Conservation (phyloP, 345 rosid genomes). For the Eucalyptus pauciflora region DNA sequence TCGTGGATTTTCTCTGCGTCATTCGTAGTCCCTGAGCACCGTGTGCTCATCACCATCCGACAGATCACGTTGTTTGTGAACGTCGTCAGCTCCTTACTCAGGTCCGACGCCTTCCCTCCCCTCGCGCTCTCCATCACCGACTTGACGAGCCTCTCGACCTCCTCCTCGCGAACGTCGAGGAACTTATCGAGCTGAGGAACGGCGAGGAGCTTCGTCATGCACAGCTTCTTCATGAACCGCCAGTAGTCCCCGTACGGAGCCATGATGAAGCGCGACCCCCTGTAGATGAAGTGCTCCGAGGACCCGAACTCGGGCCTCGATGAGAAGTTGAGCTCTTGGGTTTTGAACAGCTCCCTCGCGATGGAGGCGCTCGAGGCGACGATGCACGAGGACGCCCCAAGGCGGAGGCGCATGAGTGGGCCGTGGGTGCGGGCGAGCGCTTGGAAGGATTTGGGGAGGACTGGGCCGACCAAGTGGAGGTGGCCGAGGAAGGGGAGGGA, state of each 20-base stretch:
- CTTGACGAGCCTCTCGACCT: conserved; percentile 9
- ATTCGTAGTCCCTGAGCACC: conserved; percentile 32
- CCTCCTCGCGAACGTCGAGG: conserved; percentile 3
- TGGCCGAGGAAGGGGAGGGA: conserved; percentile 33
- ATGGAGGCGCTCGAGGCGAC: conserved; percentile 9
- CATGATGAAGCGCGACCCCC: conserved; percentile 5
- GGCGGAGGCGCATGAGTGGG: conserved; percentile 16
- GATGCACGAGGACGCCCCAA: conserved; percentile 2
- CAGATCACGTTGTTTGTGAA: conserved; percentile 53
- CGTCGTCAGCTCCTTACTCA: conserved; percentile 15
- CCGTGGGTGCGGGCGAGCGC: conserved; percentile 13
- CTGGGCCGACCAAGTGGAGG: conserved; percentile 19
- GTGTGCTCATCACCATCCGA: conserved; percentile 59
- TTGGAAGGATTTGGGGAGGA: conserved; percentile 13
- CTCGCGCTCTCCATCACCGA: neutral
- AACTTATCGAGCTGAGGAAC: conserved; percentile 14
- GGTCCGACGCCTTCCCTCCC: conserved; percentile 15
- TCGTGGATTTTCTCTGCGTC: conserved; percentile 31
- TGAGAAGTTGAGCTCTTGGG: conserved; percentile 15
- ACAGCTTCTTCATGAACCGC: conserved; percentile 25
- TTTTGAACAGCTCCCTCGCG: conserved; percentile 13
- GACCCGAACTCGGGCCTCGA: conserved; percentile 22
- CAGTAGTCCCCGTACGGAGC: conserved; percentile 12
- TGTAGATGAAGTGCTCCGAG: conserved; percentile 7
- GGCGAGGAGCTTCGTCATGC: conserved; percentile 14